Evolutionary conservation across 345 rosid genomes (phyloP), one percentile per base, ranked within the genome.

Genomic region (Camelina hispida): DNA sequence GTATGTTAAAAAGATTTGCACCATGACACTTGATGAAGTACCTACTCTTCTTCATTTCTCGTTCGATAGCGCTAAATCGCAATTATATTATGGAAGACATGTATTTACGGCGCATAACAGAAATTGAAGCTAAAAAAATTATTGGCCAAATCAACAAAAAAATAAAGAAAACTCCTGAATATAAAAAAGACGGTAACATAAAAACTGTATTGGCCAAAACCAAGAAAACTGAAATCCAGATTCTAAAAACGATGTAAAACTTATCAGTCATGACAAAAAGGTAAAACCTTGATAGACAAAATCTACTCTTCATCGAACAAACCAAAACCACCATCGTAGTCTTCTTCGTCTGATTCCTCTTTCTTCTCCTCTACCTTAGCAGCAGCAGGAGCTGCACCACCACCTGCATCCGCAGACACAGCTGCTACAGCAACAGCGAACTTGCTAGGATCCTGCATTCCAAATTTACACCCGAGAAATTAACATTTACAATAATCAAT

Each of bases 361-460:
- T 74, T 74, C 76, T 74, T 74, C 69, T 79, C 82, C 62, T 79
- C 82, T 42, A 14, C 76, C 58, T 75, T 74, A 12, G 58, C 73
- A 13, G 58, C 79, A 55, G 76, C 75, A 46, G 16, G 76, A 16
- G 75, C 79, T 0, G 71, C 70, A 18, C 60, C 79, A 68, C 52
- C 71, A 74, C 79, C 79, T 18, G 69, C 79, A 65, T 63, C 68
- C 0, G 71, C 82, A 58, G 83, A 44, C 28, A 71, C 83, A 0
- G 80, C 64, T 0, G 71, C 80, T 64, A 63, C 83, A n/a, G 77
- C 74, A 16, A 62, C 80, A 7, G 74, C 83, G 47, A 80, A 80
- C 74, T 80, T 80, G 57, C 83, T 80, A 32, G 83, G 83, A 71
- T 80, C 79, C 82, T 79, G 30, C 72, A 38, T 52, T 72, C n/a